Evolutionary conservation across 345 rosid genomes (phyloP), one percentile per base, ranked within the genome.

Genomic region (Syzygium oleosum): DNA sequence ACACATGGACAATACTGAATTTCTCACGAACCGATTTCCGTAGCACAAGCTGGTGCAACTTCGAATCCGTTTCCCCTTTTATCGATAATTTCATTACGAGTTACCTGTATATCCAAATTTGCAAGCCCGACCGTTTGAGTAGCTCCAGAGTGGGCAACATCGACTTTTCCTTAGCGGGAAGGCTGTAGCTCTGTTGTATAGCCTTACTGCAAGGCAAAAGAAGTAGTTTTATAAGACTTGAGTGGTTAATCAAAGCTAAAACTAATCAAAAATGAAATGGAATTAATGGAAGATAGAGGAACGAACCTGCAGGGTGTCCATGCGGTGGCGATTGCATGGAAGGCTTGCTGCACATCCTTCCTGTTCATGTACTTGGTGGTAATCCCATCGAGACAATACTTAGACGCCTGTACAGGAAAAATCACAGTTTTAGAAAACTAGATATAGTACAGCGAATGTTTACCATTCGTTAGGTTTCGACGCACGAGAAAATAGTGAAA

Each of bases 81-180:
- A 1, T 27, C 12, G 5, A 27, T 12, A 59, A 59, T 59, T 23
- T 10, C 8, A 27, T 59, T 12, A 59, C 27, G 5, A 59, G 7
- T 25, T 59, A 59, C 31, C 16, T 59, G 31, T 59, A 12, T 5
- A 59, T 27, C 68, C 68, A 27, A 59, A 59, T 59, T 27, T 59
- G 68, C 31, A 59, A 59, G 31, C 68, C 31, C 31, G 31, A 27
- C 23, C 29, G 29, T 2, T 27, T 27, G 68, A 59, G 68, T 25
- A 27, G 7, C 65, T 59, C 15, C 1, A 59, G 68, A 5, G 31
- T 27, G 16, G 31, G 31, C 68, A 27, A 59, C 68, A 59, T 27
- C 58, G 4, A 2, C 68, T 2, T 12, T 12, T 12, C 29, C 0
- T 5, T 1, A 2, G 14, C 31, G 0, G 3, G 7, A 59, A 11